Evolutionary conservation across 345 rosid species (phyloP).

Genomic region (Gossypium longicalyx): DNA sequence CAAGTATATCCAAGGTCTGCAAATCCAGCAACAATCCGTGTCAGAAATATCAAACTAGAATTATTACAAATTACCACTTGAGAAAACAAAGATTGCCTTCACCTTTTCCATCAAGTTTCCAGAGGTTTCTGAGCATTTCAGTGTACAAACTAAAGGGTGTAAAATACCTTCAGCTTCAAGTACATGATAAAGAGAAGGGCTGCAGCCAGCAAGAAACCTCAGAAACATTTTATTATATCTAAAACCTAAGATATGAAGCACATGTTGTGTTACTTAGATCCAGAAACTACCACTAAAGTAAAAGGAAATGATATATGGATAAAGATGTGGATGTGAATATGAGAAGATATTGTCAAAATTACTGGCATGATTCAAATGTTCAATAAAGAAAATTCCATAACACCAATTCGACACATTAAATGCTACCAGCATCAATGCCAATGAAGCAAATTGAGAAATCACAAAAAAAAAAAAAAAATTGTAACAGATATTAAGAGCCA

Average conservation of each 20-base stretch:
- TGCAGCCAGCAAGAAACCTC: conserved; percentile 39
- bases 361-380: neutral
- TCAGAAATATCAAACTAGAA: conserved; percentile 12
- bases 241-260: neutral
- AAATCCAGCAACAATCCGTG: conserved; percentile 18
- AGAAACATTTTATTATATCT: conserved; percentile 7
- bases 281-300: neutral
- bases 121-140: conserved; percentile 46
- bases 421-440: neutral
- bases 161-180: conserved; percentile 74
- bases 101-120: conserved; percentile 60
- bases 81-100: conserved; percentile 8
- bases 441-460: neutral
- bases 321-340: too few species aligned
- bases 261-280: neutral
- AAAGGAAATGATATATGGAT: neutral
- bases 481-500: neutral
- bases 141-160: conserved; percentile 41
- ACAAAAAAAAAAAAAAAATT: neutral
- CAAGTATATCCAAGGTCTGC: conserved; percentile 68
- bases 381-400: neutral
- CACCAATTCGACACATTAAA: neutral
- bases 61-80: conserved; percentile 3
- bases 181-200: conserved; percentile 52
- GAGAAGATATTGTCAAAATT: neutral